Evolutionary conservation across 2,329 filamentous ascomycete genomes (phyloP), one percentile per base, ranked within the genome.

Genomic region (Dothistroma septosporum): DNA sequence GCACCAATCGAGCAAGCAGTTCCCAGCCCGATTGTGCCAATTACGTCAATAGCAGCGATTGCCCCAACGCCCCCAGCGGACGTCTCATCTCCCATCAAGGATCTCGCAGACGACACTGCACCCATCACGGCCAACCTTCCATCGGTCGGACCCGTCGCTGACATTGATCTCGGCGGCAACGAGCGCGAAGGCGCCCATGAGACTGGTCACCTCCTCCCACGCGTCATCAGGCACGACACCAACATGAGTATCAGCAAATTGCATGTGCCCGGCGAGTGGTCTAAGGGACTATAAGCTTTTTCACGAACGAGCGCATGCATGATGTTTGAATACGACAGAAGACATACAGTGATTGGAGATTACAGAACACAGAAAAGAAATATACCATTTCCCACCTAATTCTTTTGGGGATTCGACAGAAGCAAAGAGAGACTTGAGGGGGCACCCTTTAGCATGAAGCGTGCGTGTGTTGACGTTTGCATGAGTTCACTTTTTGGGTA

Each of bases 181-280:
- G 74, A 76, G 61, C 68, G 70, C 11, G 63, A 72, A 28, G 71
- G 68, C n/a, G 71, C 71, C 41, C 70, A 69, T 59, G 68, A 68
- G 65, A 74, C 72, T 52, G 69, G 76, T 14, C 76, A 79, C 52
- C 80, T 82, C 65, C 77, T 80, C 7, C 79, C 81, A 12, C 84
- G 82, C 6, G 72, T 80, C 37, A 67, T 75, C 31, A 72, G 79
- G 57, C 76, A 79, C 47, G 73, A 80, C 55, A 82, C 79, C 6
- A 77, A 79, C 63, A 70, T 79, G 28, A 78, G 75, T 31, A 83
- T 89, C 49, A 86, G 85, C 58, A 82, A 87, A 69, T 75, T 91
- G 55, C 87, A 89, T 69, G 82, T 91, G 19, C 88, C 88, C 3
- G 88, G 88, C 11, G 81, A 87, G 66, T 91, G 69, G 49, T 68